Conservation (phyloP, 768 basidiomycete genomes). For the Tylopilus felleus region DNA sequence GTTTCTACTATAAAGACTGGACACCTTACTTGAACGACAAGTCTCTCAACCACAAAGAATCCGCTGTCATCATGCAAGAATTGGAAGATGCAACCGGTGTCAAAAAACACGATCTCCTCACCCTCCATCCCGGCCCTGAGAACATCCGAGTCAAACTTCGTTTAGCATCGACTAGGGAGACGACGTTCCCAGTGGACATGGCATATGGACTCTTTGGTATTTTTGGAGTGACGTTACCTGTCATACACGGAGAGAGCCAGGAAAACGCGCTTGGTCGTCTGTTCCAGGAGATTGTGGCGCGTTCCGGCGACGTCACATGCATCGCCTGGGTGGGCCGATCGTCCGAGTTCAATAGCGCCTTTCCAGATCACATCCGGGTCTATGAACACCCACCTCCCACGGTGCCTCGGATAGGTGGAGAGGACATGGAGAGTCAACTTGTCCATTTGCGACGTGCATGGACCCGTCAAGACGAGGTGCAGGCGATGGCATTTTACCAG, state of each 20-base stretch:
- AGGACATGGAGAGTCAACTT: conserved; percentile 3
- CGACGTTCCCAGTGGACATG: conserved; percentile 17
- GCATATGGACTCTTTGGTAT: conserved; percentile 23
- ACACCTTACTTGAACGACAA: conserved; percentile 15
- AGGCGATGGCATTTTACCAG: conserved; percentile 6
- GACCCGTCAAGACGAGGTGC: not conserved
- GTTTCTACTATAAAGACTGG: conserved; percentile 23
- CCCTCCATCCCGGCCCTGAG: conserved; percentile 10
- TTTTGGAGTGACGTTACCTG: conserved; percentile 13
- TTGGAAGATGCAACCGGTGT: conserved; percentile 10
- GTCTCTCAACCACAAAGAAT: conserved; percentile 18
- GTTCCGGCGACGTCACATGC: conserved; percentile 18
- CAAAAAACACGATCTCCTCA: conserved; percentile 3
- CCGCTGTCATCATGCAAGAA: conserved; percentile 12
- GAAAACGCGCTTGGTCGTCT: conserved; percentile 20
- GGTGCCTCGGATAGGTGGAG: conserved; percentile 3
- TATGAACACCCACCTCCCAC: conserved; percentile 3
- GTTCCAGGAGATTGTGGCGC: conserved; percentile 17
- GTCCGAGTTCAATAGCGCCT: conserved; percentile 21
- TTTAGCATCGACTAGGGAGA: conserved; percentile 22
- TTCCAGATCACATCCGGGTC: conserved; percentile 16
- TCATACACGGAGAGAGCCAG: conserved; percentile 18
- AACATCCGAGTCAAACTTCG: conserved; percentile 14
- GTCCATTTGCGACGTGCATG: not conserved
- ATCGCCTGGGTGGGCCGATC: conserved; percentile 19